phyloP scores from a whole-genome alignment of 2,329 filamentous ascomycete species.

The Capronia epimyces region DNA sequence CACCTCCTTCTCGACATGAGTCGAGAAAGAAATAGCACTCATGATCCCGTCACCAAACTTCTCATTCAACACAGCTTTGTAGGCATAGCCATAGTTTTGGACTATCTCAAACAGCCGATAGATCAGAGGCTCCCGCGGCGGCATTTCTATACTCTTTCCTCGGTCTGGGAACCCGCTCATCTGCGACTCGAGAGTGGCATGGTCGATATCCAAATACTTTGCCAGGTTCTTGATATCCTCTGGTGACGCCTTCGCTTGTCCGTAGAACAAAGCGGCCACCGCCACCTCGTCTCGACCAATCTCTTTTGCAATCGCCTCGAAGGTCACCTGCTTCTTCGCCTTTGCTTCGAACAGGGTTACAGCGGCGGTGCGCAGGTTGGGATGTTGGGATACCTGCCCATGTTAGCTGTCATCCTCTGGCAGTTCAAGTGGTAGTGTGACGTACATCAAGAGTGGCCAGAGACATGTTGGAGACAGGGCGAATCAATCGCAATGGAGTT shows the following conservation, averaged over 20 bases:
- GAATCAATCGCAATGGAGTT: slow-evolving; percentile 7
- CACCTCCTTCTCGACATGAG: slow-evolving; percentile 87
- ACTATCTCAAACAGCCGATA: slow-evolving; percentile 91
- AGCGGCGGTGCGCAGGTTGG: slow-evolving; percentile 65
- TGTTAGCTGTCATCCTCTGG: slow-evolving; percentile 16
- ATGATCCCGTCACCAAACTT: slow-evolving; percentile 94
- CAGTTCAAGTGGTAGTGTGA: slow-evolving; percentile 25
- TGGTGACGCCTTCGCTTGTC: slow-evolving; percentile 66
- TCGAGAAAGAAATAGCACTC: slow-evolving; percentile 89
- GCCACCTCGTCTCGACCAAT: slow-evolving; percentile 78
- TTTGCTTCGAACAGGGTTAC: slow-evolving; percentile 76
- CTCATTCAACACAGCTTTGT: slow-evolving; percentile 92
- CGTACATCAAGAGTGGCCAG: slow-evolving; percentile 43
- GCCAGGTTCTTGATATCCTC: slow-evolving; percentile 67
- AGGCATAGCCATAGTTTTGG: slow-evolving; percentile 94
- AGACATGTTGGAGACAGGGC: slow-evolving; percentile 35
- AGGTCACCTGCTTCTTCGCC: slow-evolving; percentile 66
- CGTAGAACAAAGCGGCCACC: slow-evolving; percentile 84
- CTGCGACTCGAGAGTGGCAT: slow-evolving; percentile 54
- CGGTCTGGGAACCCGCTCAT: slow-evolving; percentile 73
- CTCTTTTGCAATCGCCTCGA: slow-evolving; percentile 68
- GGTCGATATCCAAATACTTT: slow-evolving; percentile 56
- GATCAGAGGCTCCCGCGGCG: slow-evolving; percentile 76
- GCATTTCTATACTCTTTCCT: slow-evolving; percentile 73
- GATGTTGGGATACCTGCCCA: slow-evolving; percentile 57